Conservation (phyloP, 345 rosid species). For the Kernera saxatilis region DNA sequence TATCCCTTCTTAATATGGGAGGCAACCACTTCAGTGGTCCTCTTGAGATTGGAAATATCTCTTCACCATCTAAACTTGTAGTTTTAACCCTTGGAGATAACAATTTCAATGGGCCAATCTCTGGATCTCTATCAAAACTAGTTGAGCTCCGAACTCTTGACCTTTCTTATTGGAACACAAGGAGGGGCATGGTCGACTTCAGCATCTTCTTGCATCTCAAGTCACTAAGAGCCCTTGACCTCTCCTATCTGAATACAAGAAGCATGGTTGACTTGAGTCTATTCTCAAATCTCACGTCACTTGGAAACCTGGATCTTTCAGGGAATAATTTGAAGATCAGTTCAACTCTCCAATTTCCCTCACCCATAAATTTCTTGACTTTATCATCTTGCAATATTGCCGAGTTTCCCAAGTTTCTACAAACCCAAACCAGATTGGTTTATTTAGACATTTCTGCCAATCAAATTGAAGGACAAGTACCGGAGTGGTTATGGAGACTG, state of each 20-base stretch:
- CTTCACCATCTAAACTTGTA: not conserved
- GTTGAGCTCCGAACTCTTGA: not conserved
- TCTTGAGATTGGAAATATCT: conserved; percentile 14
- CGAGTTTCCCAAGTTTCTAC: conserved; percentile 26
- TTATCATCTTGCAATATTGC: not conserved
- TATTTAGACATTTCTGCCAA: conserved; percentile 18
- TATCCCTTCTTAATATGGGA: not conserved
- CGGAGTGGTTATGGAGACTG: conserved; percentile 3
- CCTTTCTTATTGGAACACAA: conserved; percentile 5
- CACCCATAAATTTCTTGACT: not conserved
- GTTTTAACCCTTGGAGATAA: conserved; percentile 5
- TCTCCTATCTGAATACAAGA: conserved; percentile 15
- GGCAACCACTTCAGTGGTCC: conserved; percentile 2
- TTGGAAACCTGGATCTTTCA: conserved; percentile 9
- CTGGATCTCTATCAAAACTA: conserved; percentile 7
- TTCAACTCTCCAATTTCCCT: not conserved
- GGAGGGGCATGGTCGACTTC: not conserved
- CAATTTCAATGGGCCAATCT: conserved; percentile 27
- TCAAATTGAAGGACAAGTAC: conserved; percentile 17
- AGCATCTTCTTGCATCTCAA: conserved; percentile 13
- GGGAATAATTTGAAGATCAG: not conserved
- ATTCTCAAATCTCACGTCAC: not conserved
- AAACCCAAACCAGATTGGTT: not conserved
- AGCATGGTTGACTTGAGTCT: conserved; percentile 5
- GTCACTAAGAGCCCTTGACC: not conserved